Base-by-base conservation (phyloP, 345 rosid species). In the Gossypium australe region DNA sequence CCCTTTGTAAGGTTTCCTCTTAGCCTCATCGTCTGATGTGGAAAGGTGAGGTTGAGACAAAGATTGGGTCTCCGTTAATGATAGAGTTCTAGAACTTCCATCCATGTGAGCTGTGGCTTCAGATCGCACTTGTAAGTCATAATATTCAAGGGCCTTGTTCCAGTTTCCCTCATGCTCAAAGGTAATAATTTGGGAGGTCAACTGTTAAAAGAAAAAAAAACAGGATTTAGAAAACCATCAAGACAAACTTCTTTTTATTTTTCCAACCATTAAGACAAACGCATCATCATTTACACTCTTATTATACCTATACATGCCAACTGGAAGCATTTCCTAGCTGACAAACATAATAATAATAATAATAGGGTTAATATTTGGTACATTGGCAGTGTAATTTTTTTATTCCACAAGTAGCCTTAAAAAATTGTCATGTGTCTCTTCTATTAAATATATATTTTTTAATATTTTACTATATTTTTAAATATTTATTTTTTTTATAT, bases 131-230 rank as follows among this genome's bases (percentile, higher is more conserved):
- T 90, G 97, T 76, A 92, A 78, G 78, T 94, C 97, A 82, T 94
- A 92, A 76, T 88, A 92, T 78, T 94, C 98, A 63, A 94, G 97
- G 63, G 95, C 98, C 84, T 89, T 91, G 77, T 84, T 87, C 98
- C 98, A 94, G 75, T 92, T 88, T 73, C 97, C 97, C 85, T 92
- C 97, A 65, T 92, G 97, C 92, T 94, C 98, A 81, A 84, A 91
- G 80, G 95, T 92, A 72, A 90, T 86, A 78, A 89, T 88, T 89
- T 94, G 98, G 78, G 97, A 90, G 67, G 87, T 79, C 89, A 92
- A 80, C 98, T 94, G 67, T 75, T 55, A 57, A 38, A 3, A 24
- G 2, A 12, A 52, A 55, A 27, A 27, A 12, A 29, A 41, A 43
- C 22, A 17, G 22, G 9, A 38, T 3, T 51, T 43, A 64, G 58